Evolutionary conservation across 495 filamentous ascomycete genomes (phyloP).

Genomic region (Apodospora peruviana): DNA sequence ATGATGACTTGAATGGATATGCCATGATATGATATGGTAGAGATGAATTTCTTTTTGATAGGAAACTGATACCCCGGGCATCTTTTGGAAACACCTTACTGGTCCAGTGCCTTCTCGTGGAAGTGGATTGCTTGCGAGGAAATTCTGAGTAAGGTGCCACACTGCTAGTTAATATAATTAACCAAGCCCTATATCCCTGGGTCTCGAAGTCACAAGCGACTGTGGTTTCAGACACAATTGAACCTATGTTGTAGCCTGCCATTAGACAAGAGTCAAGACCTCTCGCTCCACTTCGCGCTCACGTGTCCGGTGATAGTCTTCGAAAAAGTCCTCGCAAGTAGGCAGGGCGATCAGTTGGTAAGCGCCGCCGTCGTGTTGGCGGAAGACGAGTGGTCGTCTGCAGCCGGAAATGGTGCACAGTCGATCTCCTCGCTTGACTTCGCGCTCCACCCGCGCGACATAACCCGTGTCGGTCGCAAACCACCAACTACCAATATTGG

Average conservation of each 20-base stretch:
- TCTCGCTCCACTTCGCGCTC: background rate
- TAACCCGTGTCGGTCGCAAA: background rate
- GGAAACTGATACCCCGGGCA: no score
- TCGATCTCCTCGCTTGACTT: background rate
- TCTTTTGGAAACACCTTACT: no score
- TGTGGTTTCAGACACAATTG: no score
- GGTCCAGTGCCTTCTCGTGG: no score
- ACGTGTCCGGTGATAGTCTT: background rate
- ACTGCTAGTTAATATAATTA: no score
- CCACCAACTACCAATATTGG: background rate
- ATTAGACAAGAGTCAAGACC: background rate
- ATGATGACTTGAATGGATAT: no score
- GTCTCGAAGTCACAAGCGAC: no score
- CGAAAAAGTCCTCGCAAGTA: background rate
- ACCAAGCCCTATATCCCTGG: no score
- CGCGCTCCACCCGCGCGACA: background rate
- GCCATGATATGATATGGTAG: no score
- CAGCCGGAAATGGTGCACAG: background rate
- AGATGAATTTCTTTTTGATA: no score
- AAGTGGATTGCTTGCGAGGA: no score
- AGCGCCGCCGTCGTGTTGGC: background rate
- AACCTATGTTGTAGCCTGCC: background rate
- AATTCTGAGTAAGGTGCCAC: no score
- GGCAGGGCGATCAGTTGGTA: background rate
- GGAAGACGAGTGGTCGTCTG: background rate